phyloP scores from a whole-genome alignment of 2,329 filamentous ascomycete species.

The Cladophialophora bantiana region DNA sequence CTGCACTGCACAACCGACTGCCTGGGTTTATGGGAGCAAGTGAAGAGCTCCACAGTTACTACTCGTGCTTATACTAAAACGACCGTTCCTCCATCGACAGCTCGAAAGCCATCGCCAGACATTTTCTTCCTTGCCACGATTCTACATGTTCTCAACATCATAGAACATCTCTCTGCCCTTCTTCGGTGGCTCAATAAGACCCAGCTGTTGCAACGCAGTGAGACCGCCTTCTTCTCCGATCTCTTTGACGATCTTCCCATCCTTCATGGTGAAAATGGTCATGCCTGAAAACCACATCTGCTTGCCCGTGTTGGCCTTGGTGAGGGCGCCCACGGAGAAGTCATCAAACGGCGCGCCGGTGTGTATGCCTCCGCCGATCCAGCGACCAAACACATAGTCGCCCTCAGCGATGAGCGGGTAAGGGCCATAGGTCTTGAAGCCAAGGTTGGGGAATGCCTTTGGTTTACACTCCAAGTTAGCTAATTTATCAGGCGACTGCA shows the following conservation, averaged over 20 bases:
- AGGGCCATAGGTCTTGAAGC: conserved; percentile 1
- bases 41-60: too few species aligned
- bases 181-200: background rate
- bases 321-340: background rate
- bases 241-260: background rate
- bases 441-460: background rate
- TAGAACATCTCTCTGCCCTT: background rate
- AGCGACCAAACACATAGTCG: background rate
- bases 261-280: conserved; percentile 3
- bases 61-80: too few species aligned
- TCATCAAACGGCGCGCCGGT: background rate
- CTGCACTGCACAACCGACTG: too few species aligned
- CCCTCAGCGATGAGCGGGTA: conserved; percentile 3
- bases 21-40: too few species aligned
- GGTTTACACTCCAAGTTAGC: background rate
- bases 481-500: background rate
- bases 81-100: too few species aligned
- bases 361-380: conserved; percentile 3
- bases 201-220: background rate
- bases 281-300: conserved; percentile 4
- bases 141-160: background rate
- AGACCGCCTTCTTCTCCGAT: conserved; percentile 1
- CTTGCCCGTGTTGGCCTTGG: background rate
- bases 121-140: background rate
- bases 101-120: too few species aligned